A percentile compares a stretch with the other conserved stretches of the same genome.
These are phyloP conservation scores for Amaranthus hypochondriacus DNA, from an alignment of 148 eudicot species.

Conservation along the genomic window DNA sequence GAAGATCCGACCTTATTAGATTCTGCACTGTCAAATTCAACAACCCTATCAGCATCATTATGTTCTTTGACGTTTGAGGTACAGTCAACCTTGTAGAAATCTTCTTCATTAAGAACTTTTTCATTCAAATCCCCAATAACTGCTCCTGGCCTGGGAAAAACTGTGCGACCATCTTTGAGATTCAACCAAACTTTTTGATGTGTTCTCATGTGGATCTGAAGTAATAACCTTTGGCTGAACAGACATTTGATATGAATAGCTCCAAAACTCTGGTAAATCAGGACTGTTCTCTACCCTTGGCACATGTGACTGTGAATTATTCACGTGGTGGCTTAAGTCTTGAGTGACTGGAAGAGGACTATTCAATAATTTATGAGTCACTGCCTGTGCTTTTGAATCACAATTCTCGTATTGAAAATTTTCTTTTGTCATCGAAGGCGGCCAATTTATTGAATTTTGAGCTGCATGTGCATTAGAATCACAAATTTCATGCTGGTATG, in stretches of 20 bases:
- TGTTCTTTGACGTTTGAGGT: conserved; percentile 10
- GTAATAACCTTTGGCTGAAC: conserved; percentile 8
- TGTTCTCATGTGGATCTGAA: conserved; percentile 16
- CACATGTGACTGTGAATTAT: conserved; percentile 2
- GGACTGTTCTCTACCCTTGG: conserved; percentile 15
- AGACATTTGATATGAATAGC: conserved; percentile 6
- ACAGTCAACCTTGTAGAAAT: conserved; percentile 11
- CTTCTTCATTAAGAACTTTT: conserved; percentile 24
- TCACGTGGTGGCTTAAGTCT: conserved; percentile 1
- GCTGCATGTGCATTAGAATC: conserved; percentile 3
- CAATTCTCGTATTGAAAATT: neutral
- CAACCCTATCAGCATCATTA: conserved; percentile 18
- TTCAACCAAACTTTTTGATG: conserved; percentile 3
- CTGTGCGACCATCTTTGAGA: conserved; percentile 16
- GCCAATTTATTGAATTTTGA: neutral
- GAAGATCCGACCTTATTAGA: conserved; percentile 5
- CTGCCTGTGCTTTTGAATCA: neutral
- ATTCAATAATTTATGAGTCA: conserved; percentile 1
- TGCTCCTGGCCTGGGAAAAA: conserved; percentile 4
- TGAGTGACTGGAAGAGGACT: conserved; percentile 14
- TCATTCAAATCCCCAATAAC: conserved; percentile 21
- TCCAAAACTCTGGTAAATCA: conserved; percentile 9
- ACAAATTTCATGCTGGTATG: neutral
- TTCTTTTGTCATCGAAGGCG: neutral
- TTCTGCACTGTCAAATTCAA: conserved; percentile 15